A percentile compares a stretch with the other conserved stretches of the same genome.
These are phyloP conservation scores for Usnea hakonensis DNA, from an alignment of 495 filamentous ascomycete genomes.

Conservation along the genomic window DNA sequence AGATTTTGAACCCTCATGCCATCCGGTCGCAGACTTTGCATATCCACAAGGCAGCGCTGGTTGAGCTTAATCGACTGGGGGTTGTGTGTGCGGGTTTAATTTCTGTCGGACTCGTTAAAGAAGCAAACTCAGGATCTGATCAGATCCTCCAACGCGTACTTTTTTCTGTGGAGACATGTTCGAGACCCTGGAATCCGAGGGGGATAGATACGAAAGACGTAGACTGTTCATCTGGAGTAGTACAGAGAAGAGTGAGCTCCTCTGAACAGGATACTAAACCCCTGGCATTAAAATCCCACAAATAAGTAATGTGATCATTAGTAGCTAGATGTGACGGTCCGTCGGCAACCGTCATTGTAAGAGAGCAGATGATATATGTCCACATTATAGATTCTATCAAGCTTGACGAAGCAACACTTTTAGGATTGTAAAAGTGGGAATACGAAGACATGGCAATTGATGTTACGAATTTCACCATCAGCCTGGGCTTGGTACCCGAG, in stretches of 20 bases:
- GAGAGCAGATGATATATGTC: slow-evolving; percentile 14
- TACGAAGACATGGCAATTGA: too few relatives aligned
- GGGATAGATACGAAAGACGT: neutral
- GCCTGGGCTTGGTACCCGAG: too few relatives aligned
- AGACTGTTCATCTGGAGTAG: slow-evolving; percentile 6
- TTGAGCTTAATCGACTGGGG: slow-evolving; percentile 6
- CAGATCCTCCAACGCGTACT: neutral
- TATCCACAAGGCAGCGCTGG: slow-evolving; percentile 5
- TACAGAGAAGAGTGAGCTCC: slow-evolving; percentile 8
- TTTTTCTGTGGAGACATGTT: slow-evolving; percentile 1
- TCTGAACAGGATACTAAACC: neutral
- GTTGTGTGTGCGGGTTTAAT: slow-evolving; percentile 9
- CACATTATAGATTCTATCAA: slow-evolving; percentile 2
- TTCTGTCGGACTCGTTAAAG: slow-evolving; percentile 3
- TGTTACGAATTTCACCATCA: too few relatives aligned
- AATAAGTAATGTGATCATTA: slow-evolving; percentile 3
- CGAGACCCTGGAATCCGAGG: slow-evolving; percentile 6
- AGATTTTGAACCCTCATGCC: slow-evolving; percentile 3
- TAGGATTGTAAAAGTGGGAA: too few relatives aligned
- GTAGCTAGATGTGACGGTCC: slow-evolving; percentile 5
- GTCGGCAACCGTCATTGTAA: slow-evolving; percentile 9
- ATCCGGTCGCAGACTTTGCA: slow-evolving; percentile 10
- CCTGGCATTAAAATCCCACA: slow-evolving; percentile 2
- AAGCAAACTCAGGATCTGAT: slow-evolving; percentile 10
- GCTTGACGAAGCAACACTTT: too few relatives aligned